Evolutionary conservation across 2,329 filamentous ascomycete species (phyloP), one percentile per base, ranked within the genome.

Genomic region (Ascochyta fabae): DNA sequence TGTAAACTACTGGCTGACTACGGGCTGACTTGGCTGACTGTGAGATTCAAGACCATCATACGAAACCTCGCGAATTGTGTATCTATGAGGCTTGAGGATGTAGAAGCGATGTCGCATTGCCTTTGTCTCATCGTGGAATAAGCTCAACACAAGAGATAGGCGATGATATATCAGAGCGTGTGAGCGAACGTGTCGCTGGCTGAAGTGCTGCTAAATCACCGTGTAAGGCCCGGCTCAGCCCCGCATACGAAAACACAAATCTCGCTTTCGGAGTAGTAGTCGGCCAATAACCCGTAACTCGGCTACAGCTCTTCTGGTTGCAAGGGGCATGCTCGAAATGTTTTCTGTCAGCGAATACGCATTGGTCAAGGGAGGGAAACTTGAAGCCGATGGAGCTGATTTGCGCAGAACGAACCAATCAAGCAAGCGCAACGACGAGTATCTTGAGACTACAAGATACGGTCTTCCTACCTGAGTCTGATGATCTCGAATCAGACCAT

Each of bases 181-280:
- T 7, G n/a, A 3, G n/a, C 33, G n/a, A 19, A 35, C 33, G 3
- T 8, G 10, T 39, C 36, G 34, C n/a, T 36, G 9, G 26, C 29
- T 35, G 33, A n/a, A 6, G n/a, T 16, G 36, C 16, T 19, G 27
- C 27, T 34, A 35, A 45, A 39, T 48, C 22, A 34, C 34, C 34
- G 45, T 31, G 10, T 19, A 24, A 26, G 23, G 38, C 33, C 45
- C n/a, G 24, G 26, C 34, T 44, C 34, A 48, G 51, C 51, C 45
- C 51, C 39, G 27, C 51, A 22, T 24, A 13, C 12, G 12, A 44
- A 26, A 39, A 44, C 39, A 45, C 51, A 40, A 44, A 27, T 31
- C 33, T 40, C 38, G 12, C 24, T 16, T 33, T 23, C 9, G 19
- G 23, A 22, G 13, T 12, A 13, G 10, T 27, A 19, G 6, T 35